Base-by-base conservation (phyloP, 2,329 filamentous ascomycete species). In the Pyrenochaeta sp. region DNA sequence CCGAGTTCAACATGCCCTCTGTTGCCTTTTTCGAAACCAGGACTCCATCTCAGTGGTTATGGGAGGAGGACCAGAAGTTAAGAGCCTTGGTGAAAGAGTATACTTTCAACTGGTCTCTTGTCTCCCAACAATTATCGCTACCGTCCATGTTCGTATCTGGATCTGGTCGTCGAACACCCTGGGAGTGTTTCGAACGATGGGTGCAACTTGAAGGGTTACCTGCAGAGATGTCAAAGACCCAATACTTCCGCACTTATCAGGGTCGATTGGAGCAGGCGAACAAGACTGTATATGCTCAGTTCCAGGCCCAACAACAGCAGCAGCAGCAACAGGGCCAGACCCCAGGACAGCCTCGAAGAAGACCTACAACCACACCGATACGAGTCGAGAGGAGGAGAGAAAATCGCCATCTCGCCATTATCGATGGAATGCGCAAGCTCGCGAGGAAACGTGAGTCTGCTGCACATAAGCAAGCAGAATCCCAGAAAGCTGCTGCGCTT, bases 161-260 rank as follows among this genome's bases (percentile, higher is more conserved):
- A 1, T 87, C 92, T 10, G 94, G 98, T 72, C 85, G 95, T 57
- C 86, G 95, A 42, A 98, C 94, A 2, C 92, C 94, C 0, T 99
- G 95, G 95, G 95, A 99, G 78, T 99, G 95, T 72, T 99, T 99
- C 67, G 95, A 99, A 76, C 86, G 95, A 37, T 99, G 94, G 94
- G 90, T 97, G 49, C 88, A 90, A 63, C 80, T 98, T 11, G 95
- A 98, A 77, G 92, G 93, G 1, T 81, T 97, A 32, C 94, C 95
- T 4, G 86, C 89, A 10, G 95, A 99, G 61, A 96, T 98, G 89
- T 88, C 90, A 15, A 97, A 97, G 78, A 97, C 92, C 0, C 90
- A 93, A 39, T 99, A 98, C 73, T 99, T 98, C 82, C 91, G 92
- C 68, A 86, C 85, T 10, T 89, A 88, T 66, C 85, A 86, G 56